Evolutionary conservation across 2,329 filamentous ascomycete genomes (phyloP).

Genomic region (Aspergillus floridensis): DNA sequence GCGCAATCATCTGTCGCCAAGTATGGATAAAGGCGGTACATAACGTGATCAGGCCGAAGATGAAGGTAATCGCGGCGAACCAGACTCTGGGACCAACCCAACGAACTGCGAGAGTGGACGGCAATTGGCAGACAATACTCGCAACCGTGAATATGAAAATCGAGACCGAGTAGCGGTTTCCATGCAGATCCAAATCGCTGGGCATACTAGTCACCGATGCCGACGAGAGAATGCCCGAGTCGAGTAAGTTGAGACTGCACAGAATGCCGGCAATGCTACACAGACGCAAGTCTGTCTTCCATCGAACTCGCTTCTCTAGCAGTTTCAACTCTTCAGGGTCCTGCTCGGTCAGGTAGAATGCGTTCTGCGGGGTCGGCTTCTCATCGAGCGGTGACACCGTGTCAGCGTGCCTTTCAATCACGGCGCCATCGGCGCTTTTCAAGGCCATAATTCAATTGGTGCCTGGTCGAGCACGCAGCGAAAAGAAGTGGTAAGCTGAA

Average conservation of each 20-base stretch:
- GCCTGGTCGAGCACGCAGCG: neutral
- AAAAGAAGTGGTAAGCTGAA: neutral
- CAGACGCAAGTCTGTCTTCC: conserved; percentile 65
- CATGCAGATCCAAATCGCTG: conserved; percentile 60
- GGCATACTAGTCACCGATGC: conserved; percentile 69
- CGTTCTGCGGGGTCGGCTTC: neutral
- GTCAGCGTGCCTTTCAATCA: neutral
- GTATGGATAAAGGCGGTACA: conserved; percentile 66
- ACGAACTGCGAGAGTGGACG: conserved; percentile 65
- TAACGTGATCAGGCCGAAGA: conserved; percentile 64
- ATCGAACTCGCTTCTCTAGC: conserved; percentile 51
- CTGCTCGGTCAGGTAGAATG: neutral
- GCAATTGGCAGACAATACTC: conserved; percentile 66
- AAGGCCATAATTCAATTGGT: neutral
- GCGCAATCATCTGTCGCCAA: conserved; percentile 68
- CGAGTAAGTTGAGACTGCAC: conserved; percentile 67
- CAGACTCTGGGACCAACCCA: conserved; percentile 63
- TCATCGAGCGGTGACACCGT: neutral
- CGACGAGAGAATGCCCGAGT: conserved; percentile 67
- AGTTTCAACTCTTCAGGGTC: conserved; percentile 18
- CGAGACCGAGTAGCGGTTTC: conserved; percentile 65
- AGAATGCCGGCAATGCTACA: conserved; percentile 70
- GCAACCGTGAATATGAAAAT: conserved; percentile 73
- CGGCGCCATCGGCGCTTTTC: neutral
- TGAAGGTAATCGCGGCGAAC: conserved; percentile 59